Evolutionary conservation across 192 early-diverging fungal species (phyloP).

Genomic region (Entrophospora sp.): DNA sequence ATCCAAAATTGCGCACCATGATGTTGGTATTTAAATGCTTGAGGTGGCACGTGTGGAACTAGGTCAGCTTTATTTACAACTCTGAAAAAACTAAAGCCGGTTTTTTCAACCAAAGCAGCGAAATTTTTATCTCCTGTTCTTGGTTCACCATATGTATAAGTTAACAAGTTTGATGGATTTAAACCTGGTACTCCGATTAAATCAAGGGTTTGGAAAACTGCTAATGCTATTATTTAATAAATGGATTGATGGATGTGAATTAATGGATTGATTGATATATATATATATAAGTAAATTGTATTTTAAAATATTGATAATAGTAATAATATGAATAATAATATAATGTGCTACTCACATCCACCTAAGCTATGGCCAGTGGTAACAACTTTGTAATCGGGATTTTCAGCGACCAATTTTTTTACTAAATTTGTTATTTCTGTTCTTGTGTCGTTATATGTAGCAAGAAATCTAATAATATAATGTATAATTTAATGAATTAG

Average conservation of each 20-base stretch:
- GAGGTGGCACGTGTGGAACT: neutral
- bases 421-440: neutral
- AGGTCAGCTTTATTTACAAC: conserved; percentile 1
- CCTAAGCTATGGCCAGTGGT: neutral
- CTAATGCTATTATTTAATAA: neutral
- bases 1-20: conserved; percentile 2
- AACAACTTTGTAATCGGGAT: neutral
- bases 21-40: neutral
- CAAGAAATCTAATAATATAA: neutral
- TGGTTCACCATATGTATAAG: conserved; percentile 4
- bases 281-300: neutral
- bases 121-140: neutral
- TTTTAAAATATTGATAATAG: too few species aligned
- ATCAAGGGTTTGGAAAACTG: conserved; percentile 1
- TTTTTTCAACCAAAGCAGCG: neutral
- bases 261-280: neutral
- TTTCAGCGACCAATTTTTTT: neutral
- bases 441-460: neutral
- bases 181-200: neutral
- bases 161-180: neutral
- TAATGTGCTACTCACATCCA: neutral
- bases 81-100: neutral
- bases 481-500: neutral
- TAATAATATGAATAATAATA: neutral
- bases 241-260: neutral